Conservation (phyloP, 1,284 basidiomycete genomes). For the Cutaneotrichosporon sp. region DNA sequence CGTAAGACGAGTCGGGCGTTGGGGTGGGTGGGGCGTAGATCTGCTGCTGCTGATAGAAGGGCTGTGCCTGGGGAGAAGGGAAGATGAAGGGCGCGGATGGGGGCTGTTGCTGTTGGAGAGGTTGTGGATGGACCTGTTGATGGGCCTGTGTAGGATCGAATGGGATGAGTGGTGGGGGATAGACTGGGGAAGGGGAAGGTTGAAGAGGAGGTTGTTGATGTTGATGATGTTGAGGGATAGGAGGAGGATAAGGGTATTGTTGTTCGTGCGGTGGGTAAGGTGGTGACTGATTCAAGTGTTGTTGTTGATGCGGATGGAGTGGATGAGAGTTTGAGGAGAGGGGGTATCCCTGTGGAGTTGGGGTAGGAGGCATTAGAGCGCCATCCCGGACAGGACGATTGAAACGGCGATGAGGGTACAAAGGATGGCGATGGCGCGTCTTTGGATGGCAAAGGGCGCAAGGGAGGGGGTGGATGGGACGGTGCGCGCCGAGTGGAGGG, state of each 20-base stretch:
- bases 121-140: no score
- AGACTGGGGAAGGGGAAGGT: neutral
- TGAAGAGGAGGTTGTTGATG: neutral
- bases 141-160: neutral
- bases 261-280: neutral
- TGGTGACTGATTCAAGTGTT: neutral
- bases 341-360: slow-evolving; percentile 10
- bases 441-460: neutral
- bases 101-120: no score
- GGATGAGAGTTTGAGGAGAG: slow-evolving; percentile 4
- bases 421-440: neutral
- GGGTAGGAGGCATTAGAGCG: slow-evolving; percentile 15
- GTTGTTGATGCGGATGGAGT: slow-evolving; percentile 9
- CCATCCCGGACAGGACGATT: slow-evolving; percentile 10
- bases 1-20: slow-evolving; percentile 1
- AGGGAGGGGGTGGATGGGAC: neutral
- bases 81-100: neutral
- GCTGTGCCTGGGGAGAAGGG: slow-evolving; percentile 3
- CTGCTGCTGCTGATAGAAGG: neutral
- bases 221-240: neutral
- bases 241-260: slow-evolving; percentile 2
- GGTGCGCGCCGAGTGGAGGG: neutral
- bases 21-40: slow-evolving; percentile 11
- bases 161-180: neutral
- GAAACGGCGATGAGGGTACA: neutral